Conservation (phyloP, 768 basidiomycete genomes). For the Serendipita sp. region DNA sequence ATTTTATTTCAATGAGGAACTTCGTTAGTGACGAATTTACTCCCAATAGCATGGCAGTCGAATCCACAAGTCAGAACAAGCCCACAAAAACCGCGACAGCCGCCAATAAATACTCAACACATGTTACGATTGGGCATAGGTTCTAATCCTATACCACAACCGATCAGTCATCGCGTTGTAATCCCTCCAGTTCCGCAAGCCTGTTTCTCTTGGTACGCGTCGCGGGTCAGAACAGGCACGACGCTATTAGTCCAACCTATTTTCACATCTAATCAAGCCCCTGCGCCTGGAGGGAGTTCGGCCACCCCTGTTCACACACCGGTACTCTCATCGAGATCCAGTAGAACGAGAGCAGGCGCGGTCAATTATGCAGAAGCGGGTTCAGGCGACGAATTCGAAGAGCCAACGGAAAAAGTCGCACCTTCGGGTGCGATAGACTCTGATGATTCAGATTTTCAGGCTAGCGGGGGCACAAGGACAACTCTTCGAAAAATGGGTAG, state of each 20-base stretch:
- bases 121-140: background rate
- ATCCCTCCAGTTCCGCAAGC: conserved; percentile 54
- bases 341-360: conserved; percentile 36
- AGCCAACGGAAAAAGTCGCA: conserved; percentile 44
- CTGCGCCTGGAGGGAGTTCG: conserved; percentile 15
- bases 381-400: conserved; percentile 65
- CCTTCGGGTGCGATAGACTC: conserved; percentile 33
- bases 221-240: conserved; percentile 79
- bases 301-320: background rate
- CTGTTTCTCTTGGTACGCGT: conserved; percentile 64
- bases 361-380: conserved; percentile 81
- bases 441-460: conserved; percentile 69
- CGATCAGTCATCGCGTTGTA: conserved; percentile 1
- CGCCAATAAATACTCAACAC: background rate
- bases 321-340: conserved; percentile 22
- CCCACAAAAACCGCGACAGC: background rate
- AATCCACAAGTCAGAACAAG: background rate
- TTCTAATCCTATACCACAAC: background rate
- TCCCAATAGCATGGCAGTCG: background rate
- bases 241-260: conserved; percentile 86
- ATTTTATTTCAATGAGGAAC: too few species aligned
- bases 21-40: too few species aligned
- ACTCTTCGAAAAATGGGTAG: conserved; percentile 31
- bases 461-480: conserved; percentile 46
- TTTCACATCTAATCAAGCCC: conserved; percentile 21